Percentiles rank a stretch among this genome's conserved stretches.
Evolutionary conservation across 495 filamentous ascomycete genomes (phyloP).

Genomic region (Penicillium pulvis): DNA sequence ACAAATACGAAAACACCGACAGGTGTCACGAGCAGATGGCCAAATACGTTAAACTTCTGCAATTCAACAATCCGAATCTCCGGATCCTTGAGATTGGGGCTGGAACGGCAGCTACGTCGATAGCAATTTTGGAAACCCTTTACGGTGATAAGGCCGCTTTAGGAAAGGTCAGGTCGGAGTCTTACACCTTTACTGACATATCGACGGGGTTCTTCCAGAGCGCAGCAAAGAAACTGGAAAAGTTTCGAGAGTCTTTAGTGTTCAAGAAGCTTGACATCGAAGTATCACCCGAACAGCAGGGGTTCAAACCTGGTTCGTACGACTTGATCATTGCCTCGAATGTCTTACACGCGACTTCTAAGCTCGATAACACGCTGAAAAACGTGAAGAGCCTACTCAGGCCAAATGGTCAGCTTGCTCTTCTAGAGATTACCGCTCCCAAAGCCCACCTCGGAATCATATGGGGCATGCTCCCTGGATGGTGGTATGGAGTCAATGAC

Average conservation of each 20-base stretch:
- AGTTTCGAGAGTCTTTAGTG: not conserved
- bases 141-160: not conserved
- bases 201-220: not conserved
- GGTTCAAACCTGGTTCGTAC: not conserved
- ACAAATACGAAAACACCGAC: too few relatives aligned
- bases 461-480: slow-evolving; percentile 20
- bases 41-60: too few relatives aligned
- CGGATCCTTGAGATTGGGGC: not conserved
- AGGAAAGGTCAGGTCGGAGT: too few relatives aligned
- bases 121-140: not conserved
- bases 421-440: not conserved
- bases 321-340: slow-evolving; percentile 2
- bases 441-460: not conserved
- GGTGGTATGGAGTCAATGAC: slow-evolving; percentile 22
- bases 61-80: not conserved
- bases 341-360: not conserved
- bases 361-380: not conserved
- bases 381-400: not conserved
- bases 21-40: too few relatives aligned
- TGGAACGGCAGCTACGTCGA: not conserved
- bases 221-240: not conserved
- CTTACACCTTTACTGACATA: slow-evolving; percentile 1
- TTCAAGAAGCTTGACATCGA: not conserved
- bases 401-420: too few relatives aligned
- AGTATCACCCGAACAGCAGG: not conserved